These are phyloP conservation scores for Leccinum solheimii DNA, from an alignment of 1,284 basidiomycete species.

Conservation along the genomic window DNA sequence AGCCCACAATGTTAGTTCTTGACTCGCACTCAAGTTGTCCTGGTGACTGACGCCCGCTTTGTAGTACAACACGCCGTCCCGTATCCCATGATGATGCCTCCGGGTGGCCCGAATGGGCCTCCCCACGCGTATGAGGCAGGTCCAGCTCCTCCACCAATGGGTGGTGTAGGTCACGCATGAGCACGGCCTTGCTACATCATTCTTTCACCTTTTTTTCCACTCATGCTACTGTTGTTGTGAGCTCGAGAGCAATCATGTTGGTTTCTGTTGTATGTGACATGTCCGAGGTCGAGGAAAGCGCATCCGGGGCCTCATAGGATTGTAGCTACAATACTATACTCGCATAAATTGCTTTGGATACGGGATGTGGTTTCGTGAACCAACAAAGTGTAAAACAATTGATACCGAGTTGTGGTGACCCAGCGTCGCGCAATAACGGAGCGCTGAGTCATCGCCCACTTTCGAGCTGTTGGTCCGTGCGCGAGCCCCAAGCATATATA, in stretches of 20 bases:
- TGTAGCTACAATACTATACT: conserved; percentile 34
- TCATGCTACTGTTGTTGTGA: conserved; percentile 31
- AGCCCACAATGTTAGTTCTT: conserved; percentile 73
- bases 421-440: not conserved
- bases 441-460: not conserved
- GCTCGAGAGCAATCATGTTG: conserved; percentile 26
- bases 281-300: conserved; percentile 10
- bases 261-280: conserved; percentile 34
- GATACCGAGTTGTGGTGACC: not conserved
- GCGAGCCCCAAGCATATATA: no score
- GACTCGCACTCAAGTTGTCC: conserved; percentile 23
- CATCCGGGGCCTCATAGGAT: conserved; percentile 15
- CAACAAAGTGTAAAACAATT: not conserved
- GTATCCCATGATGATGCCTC: conserved; percentile 83
- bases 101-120: conserved; percentile 51
- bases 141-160: conserved; percentile 72
- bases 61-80: conserved; percentile 80
- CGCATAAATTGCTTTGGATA: conserved; percentile 33
- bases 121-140: conserved; percentile 73
- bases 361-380: conserved; percentile 5
- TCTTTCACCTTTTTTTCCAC: conserved; percentile 5
- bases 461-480: no score
- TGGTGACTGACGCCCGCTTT: conserved; percentile 27
- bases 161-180: conserved; percentile 50
- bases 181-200: conserved; percentile 12